Conservation (phyloP, 2,329 filamentous ascomycete species). For the Dothidotthia symphoricarpi region DNA sequence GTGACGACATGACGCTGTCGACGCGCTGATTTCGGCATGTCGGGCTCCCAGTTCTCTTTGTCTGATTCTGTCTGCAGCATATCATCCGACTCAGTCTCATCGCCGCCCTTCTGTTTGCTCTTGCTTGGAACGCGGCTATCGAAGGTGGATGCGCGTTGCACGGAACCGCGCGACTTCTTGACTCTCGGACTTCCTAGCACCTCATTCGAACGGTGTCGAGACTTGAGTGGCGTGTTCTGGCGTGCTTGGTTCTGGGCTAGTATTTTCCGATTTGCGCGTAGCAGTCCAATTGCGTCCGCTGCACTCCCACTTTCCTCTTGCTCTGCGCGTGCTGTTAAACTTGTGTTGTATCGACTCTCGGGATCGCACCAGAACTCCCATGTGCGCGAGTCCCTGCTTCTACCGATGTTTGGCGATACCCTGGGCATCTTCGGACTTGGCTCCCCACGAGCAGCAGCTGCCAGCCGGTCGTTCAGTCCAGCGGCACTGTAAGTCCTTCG, state of each 20-base stretch:
- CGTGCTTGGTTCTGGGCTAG: constrained; percentile 59
- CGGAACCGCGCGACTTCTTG: constrained; percentile 36
- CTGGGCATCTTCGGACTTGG: constrained; percentile 42
- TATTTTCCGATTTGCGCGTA: constrained; percentile 64
- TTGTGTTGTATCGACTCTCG: constrained; percentile 64
- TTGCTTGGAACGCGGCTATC: constrained; percentile 37
- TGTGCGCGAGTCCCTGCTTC: constrained; percentile 81
- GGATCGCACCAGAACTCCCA: constrained; percentile 92
- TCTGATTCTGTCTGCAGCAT: constrained; percentile 72
- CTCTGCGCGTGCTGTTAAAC: constrained; percentile 76
- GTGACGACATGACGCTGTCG: constrained; percentile 22
- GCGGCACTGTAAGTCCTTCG: constrained; percentile 71
- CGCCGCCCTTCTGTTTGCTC: constrained; percentile 20
- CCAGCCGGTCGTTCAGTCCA: constrained; percentile 39
- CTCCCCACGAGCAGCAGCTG: constrained; percentile 26
- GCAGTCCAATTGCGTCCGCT: constrained; percentile 74
- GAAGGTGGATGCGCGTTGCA: constrained; percentile 39
- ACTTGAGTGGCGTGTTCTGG: constrained; percentile 56
- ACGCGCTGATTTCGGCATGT: constrained; percentile 33
- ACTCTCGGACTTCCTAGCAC: constrained; percentile 33
- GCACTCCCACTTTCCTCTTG: constrained; percentile 78
- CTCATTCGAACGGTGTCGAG: constrained; percentile 29
- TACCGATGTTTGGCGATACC: constrained; percentile 59
- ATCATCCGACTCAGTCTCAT: constrained; percentile 46
- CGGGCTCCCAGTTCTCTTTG: constrained; percentile 85